Percentiles rank a stretch among this genome's conserved stretches.
These are phyloP conservation scores for Vitis riparia DNA, from an alignment of 164 flowering plant species.

Conservation along the genomic window DNA sequence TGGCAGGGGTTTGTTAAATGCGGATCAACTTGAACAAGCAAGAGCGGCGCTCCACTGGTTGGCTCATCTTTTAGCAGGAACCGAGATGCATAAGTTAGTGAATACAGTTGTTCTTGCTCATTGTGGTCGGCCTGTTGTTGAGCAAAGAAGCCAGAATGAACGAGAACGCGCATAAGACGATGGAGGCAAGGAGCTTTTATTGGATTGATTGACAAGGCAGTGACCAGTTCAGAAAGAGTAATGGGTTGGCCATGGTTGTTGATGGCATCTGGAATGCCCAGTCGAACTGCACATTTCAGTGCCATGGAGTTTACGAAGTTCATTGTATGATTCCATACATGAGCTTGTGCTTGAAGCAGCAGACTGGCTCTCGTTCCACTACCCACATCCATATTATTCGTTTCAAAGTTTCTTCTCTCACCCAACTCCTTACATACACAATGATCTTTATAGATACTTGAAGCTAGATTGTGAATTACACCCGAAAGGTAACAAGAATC, in stretches of 20 bases:
- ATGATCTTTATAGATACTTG: no score
- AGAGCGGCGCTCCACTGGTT: slow-evolving; percentile 11
- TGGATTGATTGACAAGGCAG: slow-evolving; percentile 17
- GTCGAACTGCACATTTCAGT: slow-evolving; percentile 34
- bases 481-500: no score
- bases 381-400: no score
- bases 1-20: slow-evolving; percentile 16
- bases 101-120: slow-evolving; percentile 19
- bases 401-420: no score
- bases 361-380: not conserved
- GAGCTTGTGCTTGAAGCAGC: slow-evolving; percentile 30
- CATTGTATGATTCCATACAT: slow-evolving; percentile 29
- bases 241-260: slow-evolving; percentile 37
- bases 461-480: no score
- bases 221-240: slow-evolving; percentile 18
- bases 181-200: slow-evolving; percentile 18
- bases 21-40: slow-evolving; percentile 30
- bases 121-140: not conserved
- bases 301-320: slow-evolving; percentile 30
- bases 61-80: slow-evolving; percentile 33
- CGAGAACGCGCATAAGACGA: slow-evolving; percentile 36
- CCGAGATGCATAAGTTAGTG: slow-evolving; percentile 30
- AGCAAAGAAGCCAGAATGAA: slow-evolving; percentile 28
- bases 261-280: slow-evolving; percentile 38
- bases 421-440: no score